Conservation (phyloP, 192 early-diverging fungal species). For the Diversispora epigaea region DNA sequence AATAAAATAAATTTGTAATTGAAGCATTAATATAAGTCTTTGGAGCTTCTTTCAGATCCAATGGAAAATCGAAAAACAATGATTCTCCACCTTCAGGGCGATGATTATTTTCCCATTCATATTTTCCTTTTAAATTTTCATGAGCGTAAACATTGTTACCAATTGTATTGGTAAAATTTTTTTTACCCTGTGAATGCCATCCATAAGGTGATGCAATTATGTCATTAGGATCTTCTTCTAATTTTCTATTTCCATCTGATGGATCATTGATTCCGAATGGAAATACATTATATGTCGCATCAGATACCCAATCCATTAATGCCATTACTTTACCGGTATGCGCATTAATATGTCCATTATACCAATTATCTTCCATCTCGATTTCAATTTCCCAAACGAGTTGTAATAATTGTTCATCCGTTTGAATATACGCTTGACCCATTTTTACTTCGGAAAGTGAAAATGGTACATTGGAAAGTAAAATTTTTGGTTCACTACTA, state of each 20-base stretch:
- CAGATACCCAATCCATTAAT: conserved; percentile 84
- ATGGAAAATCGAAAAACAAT: conserved; percentile 74
- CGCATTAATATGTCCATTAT: conserved; percentile 67
- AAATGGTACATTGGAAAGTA: conserved; percentile 54
- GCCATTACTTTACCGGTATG: conserved; percentile 60
- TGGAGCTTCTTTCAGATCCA: conserved; percentile 65
- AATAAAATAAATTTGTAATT: conserved; percentile 88
- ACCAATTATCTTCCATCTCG: conserved; percentile 81
- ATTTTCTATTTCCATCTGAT: conserved; percentile 55
- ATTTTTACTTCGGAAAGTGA: conserved; percentile 57
- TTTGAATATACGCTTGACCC: conserved; percentile 64
- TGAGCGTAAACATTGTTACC: conserved; percentile 96
- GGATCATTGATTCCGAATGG: conserved; percentile 83
- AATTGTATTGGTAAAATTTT: conserved; percentile 66
- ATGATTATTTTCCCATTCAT: conserved; percentile 71
- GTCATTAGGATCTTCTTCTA: conserved; percentile 58
- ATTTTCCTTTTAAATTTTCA: conserved; percentile 72
- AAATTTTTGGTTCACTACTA: conserved; percentile 38
- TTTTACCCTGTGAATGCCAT: conserved; percentile 70
- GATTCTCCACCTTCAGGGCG: conserved; percentile 65
- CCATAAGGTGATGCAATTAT: conserved; percentile 61
- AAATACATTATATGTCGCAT: conserved; percentile 77
- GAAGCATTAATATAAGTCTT: conserved; percentile 73
- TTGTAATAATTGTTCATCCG: conserved; percentile 52
- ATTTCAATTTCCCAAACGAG: conserved; percentile 83